Base-by-base conservation (phyloP, 1,284 basidiomycete species). In the Heterobasidion annosum region DNA sequence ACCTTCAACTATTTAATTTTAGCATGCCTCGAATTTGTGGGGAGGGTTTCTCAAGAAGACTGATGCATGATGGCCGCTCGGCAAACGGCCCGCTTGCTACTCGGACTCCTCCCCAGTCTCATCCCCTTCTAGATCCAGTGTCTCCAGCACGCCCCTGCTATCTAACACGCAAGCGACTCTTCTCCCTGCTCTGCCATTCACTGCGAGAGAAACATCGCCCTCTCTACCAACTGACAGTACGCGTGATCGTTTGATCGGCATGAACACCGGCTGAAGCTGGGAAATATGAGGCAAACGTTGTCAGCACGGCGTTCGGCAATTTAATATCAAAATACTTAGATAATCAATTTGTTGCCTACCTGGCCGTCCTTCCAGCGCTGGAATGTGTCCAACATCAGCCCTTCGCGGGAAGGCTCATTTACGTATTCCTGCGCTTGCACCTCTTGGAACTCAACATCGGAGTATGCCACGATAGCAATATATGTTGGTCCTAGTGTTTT, bases 91-190 rank as follows among this genome's bases (percentile, higher is more conserved):
- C 63, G 68, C 69, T 57, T 67, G 68, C 61, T 73, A 73, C 58
- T 68, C 69, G 58, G 71, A 73, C 63, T 74, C 82, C 63, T 73
- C 75, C 61, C 77, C 78, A 60, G 79, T 79, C 53, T 62, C 72
- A 63, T 82, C 75, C 52, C 78, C 84, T 70, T 88, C 88, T 70
- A 91, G 74, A 73, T 91, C 88, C 62, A 91, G 71, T 52, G 84
- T 76, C 71, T 91, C 87, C 72, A 89, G 66, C 57, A 69, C 70
- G 59, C 85, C 85, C 51, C 73, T 72, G 56, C 66, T 70, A 65
- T 86, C 85, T 65, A 91, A 66, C 55, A 90, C 77, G 66, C 87
- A 88, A 15, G 81, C 86, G 52, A 89, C 81, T 64, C 85, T 74
- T 62, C 89, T 81, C 57, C 86, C 85, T 9, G 68, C 71, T 64